Conservation (phyloP, 768 basidiomycete species). For the Antrodiella citrinella region DNA sequence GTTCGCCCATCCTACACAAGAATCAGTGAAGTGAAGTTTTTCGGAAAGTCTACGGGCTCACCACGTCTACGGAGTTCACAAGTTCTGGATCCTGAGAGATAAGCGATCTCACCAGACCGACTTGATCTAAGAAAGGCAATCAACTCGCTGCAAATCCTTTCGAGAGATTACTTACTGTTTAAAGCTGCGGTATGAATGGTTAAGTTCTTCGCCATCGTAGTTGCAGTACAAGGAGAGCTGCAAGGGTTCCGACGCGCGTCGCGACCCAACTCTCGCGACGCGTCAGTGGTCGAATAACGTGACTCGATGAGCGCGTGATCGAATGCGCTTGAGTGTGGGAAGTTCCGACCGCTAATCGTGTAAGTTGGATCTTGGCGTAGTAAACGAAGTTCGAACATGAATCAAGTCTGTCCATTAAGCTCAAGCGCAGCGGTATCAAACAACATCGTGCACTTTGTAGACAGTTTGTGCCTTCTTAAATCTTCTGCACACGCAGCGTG, state of each 20-base stretch:
- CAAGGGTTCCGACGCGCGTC: neutral
- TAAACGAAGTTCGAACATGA: too few species aligned
- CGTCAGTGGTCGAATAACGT: neutral
- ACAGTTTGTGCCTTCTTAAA: too few species aligned
- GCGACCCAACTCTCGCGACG: neutral
- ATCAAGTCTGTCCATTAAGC: neutral
- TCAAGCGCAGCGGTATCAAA: slow-evolving; percentile 1
- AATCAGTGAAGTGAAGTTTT: neutral
- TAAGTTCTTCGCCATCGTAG: slow-evolving; percentile 15
- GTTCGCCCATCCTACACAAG: slow-evolving; percentile 62
- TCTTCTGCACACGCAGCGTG: too few species aligned
- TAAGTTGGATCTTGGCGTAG: too few species aligned
- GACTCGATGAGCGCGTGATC: neutral
- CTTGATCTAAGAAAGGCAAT: slow-evolving; percentile 43
- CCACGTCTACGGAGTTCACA: slow-evolving; percentile 56
- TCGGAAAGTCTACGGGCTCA: slow-evolving; percentile 23
- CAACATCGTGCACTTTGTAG: too few species aligned
- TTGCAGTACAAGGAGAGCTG: neutral
- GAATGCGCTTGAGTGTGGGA: too few species aligned
- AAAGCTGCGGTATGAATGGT: slow-evolving; percentile 62
- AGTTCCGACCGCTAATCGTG: too few species aligned
- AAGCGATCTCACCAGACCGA: slow-evolving; percentile 59
- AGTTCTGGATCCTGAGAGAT: slow-evolving; percentile 52
- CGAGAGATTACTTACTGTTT: slow-evolving; percentile 37
- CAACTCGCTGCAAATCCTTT: neutral